Evolutionary conservation across 495 filamentous ascomycete genomes (phyloP).

Genomic region (Aspergillus sclerotioniger): DNA sequence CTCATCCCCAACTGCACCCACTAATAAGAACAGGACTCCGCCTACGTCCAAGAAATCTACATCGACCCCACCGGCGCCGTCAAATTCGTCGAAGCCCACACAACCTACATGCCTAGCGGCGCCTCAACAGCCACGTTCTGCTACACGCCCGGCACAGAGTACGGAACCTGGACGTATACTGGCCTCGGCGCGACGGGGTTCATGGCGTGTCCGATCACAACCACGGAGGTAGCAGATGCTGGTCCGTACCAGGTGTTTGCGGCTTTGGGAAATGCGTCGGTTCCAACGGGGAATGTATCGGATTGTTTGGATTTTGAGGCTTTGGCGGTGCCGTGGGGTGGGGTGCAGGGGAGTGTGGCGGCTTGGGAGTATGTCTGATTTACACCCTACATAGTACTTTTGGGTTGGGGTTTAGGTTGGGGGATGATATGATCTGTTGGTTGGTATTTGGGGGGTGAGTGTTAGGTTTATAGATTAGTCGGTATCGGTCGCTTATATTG

Average conservation of each 20-base stretch:
- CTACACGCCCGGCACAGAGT: neutral
- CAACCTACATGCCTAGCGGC: neutral
- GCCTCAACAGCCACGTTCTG: neutral
- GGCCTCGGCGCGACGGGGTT: neutral
- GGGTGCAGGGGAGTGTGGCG: neutral
- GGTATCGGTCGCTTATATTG: too few species aligned
- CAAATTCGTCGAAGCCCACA: neutral
- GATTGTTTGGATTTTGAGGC: neutral
- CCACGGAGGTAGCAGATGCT: neutral
- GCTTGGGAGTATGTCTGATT: neutral
- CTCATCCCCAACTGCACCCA: neutral
- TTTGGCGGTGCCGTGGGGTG: neutral
- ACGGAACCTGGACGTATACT: neutral
- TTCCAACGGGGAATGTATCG: neutral
- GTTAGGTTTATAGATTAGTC: too few species aligned
- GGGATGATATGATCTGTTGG: too few species aligned
- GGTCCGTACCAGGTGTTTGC: neutral
- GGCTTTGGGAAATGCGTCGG: neutral
- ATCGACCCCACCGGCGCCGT: neutral
- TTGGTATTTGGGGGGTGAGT: too few species aligned
- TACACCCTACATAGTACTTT: too few species aligned
- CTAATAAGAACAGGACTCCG: neutral
- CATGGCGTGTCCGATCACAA: neutral
- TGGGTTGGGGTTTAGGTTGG: too few species aligned
- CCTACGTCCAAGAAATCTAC: conserved; percentile 2